Base-by-base conservation (phyloP, 139 green algal genomes). In the Chlamydomonas sphaeroides region DNA sequence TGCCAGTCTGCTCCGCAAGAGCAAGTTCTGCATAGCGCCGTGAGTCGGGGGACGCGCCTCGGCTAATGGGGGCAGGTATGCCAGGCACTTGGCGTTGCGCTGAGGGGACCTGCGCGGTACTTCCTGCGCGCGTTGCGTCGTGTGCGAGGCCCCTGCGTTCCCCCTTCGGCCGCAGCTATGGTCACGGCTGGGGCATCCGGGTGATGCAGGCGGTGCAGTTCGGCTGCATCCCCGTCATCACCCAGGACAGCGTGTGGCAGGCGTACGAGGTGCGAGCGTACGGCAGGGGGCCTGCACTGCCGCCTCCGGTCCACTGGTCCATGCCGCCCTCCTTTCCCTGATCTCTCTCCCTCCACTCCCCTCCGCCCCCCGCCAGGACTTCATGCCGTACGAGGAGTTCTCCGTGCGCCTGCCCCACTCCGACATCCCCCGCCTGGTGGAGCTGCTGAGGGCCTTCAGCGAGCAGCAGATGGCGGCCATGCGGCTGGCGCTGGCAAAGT, bases 351-450 rank as follows among this genome's bases (percentile, higher is more conserved):
- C n/a, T n/a, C n/a, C n/a, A n/a, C n/a, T n/a, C n/a, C n/a, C n/a
- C n/a, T n/a, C n/a, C n/a, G n/a, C n/a, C n/a, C 21, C 18, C 65
- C 5, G 1, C 0, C 39, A 80, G 62, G 70, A 92, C 30, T 53
- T 89, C 20, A 23, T 93, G 70, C 90, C 90, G 5, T 93, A 92
- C 79, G 59, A 91, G 51, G 65, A 88, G 57, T 93, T 93, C 63
- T 74, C 56, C 21, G 67, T 93, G 23, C 84, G 88, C 0, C 61
- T 93, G 21, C 68, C 49, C 23, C 32, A 79, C 8, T 8, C 59
- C 6, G 75, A 79, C 20, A 56, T 92, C 10, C 76, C 79, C 0
- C 79, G 65, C 63, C 75, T 92, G 28, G 32, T 84, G 28, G 42
- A 85, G n/a, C 33, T 91, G 0, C 79, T 93, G 39, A 35, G 70